Evolutionary conservation across 257 asterid species (phyloP).

Genomic region (Ballota nigra): DNA sequence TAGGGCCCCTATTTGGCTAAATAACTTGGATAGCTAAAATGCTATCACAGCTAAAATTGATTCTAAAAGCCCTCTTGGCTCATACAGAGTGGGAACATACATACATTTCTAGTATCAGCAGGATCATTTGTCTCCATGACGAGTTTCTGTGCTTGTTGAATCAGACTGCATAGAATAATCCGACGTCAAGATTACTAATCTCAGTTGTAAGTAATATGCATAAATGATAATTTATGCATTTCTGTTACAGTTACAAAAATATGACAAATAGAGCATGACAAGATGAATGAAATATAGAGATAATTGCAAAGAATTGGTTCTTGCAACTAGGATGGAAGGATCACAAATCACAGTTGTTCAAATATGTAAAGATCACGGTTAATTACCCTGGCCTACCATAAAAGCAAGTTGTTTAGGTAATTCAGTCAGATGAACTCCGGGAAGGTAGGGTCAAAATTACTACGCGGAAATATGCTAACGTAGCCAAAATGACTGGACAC

Average conservation of each 20-base stretch:
- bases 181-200: slow-evolving; percentile 25
- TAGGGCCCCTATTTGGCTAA: background rate
- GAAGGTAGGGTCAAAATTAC: background rate
- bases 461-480: background rate
- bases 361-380: slow-evolving; percentile 14
- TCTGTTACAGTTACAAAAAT: background rate
- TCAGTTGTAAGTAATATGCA: background rate
- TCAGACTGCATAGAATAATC: slow-evolving; percentile 57
- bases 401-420: background rate
- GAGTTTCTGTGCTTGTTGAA: slow-evolving; percentile 83
- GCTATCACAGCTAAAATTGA: slow-evolving; percentile 5
- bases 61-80: background rate
- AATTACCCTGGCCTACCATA: slow-evolving; percentile 15
- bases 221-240: background rate
- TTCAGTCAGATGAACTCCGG: background rate
- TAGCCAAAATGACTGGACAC: background rate
- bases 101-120: slow-evolving; percentile 79
- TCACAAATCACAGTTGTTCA: background rate
- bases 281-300: background rate
- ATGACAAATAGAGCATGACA: background rate
- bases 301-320: background rate
- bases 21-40: background rate
- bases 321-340: slow-evolving; percentile 1
- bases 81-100: slow-evolving; percentile 44
- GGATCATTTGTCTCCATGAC: slow-evolving; percentile 74